A percentile compares a stretch with the other conserved stretches of the same genome.
phyloP scores from a whole-genome alignment of 225 moss, liverwort and hornwort genomes.

The Physcomitrium patens region DNA sequence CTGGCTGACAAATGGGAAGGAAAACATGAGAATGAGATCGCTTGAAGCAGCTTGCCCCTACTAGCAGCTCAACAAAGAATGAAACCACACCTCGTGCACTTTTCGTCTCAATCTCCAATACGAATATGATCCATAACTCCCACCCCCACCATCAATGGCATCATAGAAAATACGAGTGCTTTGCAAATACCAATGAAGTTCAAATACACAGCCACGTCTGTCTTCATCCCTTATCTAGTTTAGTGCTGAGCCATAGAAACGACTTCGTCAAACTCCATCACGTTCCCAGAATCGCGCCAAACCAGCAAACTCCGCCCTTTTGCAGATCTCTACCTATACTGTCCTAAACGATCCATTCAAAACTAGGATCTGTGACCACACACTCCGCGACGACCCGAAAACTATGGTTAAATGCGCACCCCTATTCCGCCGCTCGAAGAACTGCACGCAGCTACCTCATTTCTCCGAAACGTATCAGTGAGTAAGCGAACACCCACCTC shows the following conservation, averaged over 20 bases:
- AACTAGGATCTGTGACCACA: slow-evolving; percentile 17
- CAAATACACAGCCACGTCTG: background rate
- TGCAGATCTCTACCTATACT: background rate
- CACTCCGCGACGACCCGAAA: background rate
- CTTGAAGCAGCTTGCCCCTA: too few species aligned
- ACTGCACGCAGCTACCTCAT: background rate
- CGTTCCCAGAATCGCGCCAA: background rate
- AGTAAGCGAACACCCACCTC: slow-evolving; percentile 8
- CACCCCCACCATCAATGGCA: background rate
- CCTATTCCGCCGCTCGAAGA: too few species aligned
- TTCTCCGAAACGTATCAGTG: background rate
- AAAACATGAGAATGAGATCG: background rate
- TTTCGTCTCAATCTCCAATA: background rate
- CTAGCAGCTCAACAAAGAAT: background rate
- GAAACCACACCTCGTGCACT: background rate
- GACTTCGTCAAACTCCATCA: background rate
- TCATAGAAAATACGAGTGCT: background rate
- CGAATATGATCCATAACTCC: background rate
- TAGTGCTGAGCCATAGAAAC: too few species aligned
- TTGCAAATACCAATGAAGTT: background rate
- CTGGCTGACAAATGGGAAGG: background rate
- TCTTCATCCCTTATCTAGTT: background rate
- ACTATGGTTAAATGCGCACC: too few species aligned
- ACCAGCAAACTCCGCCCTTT: background rate
- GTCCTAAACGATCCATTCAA: too few species aligned